phyloP scores from a whole-genome alignment of 345 rosid genomes.

The Erysimum cheiranthoides region DNA sequence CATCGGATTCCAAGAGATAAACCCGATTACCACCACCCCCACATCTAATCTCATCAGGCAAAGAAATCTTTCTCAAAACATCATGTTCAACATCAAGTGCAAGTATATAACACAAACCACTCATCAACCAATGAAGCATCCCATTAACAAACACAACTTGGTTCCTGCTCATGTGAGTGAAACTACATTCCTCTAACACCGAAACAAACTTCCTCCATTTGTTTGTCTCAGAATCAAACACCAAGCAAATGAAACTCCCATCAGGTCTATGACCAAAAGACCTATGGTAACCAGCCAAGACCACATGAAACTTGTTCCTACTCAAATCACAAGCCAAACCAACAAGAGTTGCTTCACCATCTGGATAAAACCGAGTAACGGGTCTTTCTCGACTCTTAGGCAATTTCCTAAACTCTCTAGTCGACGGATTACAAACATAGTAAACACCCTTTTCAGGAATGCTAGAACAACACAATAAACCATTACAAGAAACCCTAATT shows the following conservation, averaged over 20 bases:
- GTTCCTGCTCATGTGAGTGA: slow-evolving; percentile 79
- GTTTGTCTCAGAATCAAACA: slow-evolving; percentile 77
- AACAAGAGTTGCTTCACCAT: slow-evolving; percentile 82
- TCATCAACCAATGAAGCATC: slow-evolving; percentile 81
- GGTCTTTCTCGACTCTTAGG: slow-evolving; percentile 76
- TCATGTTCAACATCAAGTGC: slow-evolving; percentile 66
- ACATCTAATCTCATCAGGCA: slow-evolving; percentile 67
- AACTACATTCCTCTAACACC: slow-evolving; percentile 58
- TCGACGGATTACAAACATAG: slow-evolving; percentile 85
- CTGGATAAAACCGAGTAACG: slow-evolving; percentile 78
- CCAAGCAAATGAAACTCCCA: slow-evolving; percentile 75
- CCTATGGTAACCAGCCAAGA: slow-evolving; percentile 82
- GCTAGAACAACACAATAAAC: slow-evolving; percentile 88
- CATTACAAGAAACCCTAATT: slow-evolving; percentile 85
- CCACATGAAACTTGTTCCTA: slow-evolving; percentile 61
- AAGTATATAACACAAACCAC: slow-evolving; percentile 62
- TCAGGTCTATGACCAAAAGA: slow-evolving; percentile 81
- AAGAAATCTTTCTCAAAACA: slow-evolving; percentile 68
- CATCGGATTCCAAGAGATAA: slow-evolving; percentile 70
- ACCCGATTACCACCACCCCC: slow-evolving; percentile 59
- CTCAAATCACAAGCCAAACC: slow-evolving; percentile 68
- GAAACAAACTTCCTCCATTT: slow-evolving; percentile 89
- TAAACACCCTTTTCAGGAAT: slow-evolving; percentile 78
- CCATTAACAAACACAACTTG: slow-evolving; percentile 81
- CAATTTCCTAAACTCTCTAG: slow-evolving; percentile 66